Evolutionary conservation across 2,329 filamentous ascomycete species (phyloP).

Genomic region (Fusarium caatingaense): DNA sequence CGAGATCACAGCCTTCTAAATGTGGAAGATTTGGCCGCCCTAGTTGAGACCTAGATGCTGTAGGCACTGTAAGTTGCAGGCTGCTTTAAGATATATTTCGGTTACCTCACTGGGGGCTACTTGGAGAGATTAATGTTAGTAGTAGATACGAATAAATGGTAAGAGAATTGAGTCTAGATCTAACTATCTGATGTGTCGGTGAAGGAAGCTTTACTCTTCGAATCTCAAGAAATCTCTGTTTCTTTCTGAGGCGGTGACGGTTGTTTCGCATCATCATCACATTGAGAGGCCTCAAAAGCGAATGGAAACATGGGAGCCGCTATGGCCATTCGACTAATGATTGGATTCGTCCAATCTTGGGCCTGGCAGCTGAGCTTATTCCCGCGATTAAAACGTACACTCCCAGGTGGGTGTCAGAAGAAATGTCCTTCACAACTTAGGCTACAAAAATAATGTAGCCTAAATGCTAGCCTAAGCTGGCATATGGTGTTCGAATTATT

Average conservation of each 20-base stretch:
- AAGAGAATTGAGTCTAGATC: background rate
- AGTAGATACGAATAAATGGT: background rate
- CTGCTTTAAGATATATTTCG: constrained; percentile 22
- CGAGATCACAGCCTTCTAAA: constrained; percentile 37
- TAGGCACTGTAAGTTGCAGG: constrained; percentile 1
- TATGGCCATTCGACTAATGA: constrained; percentile 22
- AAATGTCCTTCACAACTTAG: too few species aligned
- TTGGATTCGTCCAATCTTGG: constrained; percentile 32
- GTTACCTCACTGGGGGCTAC: constrained; percentile 15
- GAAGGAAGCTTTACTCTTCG: constrained; percentile 1
- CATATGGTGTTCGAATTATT: too few species aligned
- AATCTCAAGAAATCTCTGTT: background rate
- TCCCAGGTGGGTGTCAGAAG: background rate
- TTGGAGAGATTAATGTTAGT: constrained; percentile 12
- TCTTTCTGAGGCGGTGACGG: constrained; percentile 23
- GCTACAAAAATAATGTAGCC: too few species aligned
- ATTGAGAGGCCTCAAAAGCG: constrained; percentile 28
- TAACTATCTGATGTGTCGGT: constrained; percentile 1
- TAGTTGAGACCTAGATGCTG: background rate
- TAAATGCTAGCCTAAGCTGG: too few species aligned
- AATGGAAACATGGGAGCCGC: constrained; percentile 17
- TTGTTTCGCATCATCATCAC: background rate
- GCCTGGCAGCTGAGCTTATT: constrained; percentile 34
- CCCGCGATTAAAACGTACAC: constrained; percentile 16
- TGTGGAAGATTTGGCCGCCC: constrained; percentile 12